Percentiles rank a stretch among this genome's conserved stretches.
These are phyloP conservation scores for Thalassiosira profunda DNA, from an alignment of 108 stramenopile species.

Conservation along the genomic window DNA sequence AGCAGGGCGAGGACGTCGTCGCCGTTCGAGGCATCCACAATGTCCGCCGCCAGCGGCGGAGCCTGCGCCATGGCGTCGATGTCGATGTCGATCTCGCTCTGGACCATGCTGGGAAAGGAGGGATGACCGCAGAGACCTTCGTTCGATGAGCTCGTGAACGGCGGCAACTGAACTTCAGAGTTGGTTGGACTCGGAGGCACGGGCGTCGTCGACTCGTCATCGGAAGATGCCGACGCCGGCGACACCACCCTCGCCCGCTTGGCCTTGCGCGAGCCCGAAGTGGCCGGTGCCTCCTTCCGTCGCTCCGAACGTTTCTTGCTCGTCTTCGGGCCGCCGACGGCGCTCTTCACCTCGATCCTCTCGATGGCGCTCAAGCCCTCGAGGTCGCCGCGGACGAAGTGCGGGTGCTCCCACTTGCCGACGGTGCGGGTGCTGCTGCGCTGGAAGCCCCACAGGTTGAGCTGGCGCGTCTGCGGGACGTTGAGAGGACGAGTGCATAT, in stretches of 20 bases:
- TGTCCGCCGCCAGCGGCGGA: background rate
- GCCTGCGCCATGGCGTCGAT: too few relatives aligned
- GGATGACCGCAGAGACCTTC: too few relatives aligned
- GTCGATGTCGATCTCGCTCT: too few relatives aligned
- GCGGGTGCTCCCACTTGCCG: constrained; percentile 8
- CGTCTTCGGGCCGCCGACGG: background rate
- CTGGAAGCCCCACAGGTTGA: constrained; percentile 1
- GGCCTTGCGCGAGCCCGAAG: background rate
- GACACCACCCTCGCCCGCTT: background rate
- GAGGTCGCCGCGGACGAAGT: constrained; percentile 21
- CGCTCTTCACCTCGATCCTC: constrained; percentile 7
- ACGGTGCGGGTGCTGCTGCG: background rate
- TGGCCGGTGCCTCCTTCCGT: background rate
- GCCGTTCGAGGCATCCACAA: background rate
- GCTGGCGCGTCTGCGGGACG: background rate
- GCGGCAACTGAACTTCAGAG: too few relatives aligned
- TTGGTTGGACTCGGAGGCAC: background rate
- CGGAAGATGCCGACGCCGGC: background rate
- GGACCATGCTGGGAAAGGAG: too few relatives aligned
- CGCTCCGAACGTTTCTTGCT: background rate
- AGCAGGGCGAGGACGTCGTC: background rate
- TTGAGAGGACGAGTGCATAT: background rate
- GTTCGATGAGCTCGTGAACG: too few relatives aligned
- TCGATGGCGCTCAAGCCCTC: constrained; percentile 18
- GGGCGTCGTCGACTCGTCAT: background rate